These are phyloP conservation scores for Phytophthora sp. DNA, from an alignment of 352 stramenopile species.

Conservation along the genomic window DNA sequence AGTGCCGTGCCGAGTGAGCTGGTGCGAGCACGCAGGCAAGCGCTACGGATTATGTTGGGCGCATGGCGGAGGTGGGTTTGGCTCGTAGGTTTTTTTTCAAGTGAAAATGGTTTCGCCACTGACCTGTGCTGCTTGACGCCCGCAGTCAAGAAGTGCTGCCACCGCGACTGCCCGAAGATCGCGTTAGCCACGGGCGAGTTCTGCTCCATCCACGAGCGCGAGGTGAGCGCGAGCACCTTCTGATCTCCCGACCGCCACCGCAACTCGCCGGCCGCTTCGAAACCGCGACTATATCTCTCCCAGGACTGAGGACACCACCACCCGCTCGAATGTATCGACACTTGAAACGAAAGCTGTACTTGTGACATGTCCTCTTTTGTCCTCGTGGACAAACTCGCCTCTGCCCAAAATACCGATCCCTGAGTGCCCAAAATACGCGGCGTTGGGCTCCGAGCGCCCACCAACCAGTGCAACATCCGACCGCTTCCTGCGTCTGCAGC, in stretches of 20 bases:
- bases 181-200: constrained; percentile 43
- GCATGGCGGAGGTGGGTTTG: constrained; percentile 46
- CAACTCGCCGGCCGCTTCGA: too few species aligned
- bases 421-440: not conserved
- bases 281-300: too few species aligned
- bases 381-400: not conserved
- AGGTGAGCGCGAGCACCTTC: constrained; percentile 11
- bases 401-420: not conserved
- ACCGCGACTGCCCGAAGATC: constrained; percentile 32
- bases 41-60: constrained; percentile 59
- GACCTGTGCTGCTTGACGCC: not conserved
- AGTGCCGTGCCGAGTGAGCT: constrained; percentile 43
- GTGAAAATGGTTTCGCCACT: not conserved
- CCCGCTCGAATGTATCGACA: too few species aligned
- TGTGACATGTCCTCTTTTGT: too few species aligned
- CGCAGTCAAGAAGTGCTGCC: constrained; percentile 55
- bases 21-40: constrained; percentile 48
- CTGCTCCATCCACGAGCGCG: constrained; percentile 48
- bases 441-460: not conserved
- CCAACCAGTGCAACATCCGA: constrained; percentile 22
- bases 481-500: not conserved
- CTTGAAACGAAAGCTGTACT: too few species aligned
- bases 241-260: not conserved
- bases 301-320: too few species aligned
- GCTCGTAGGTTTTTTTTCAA: not conserved